Conservation (phyloP, 2,329 filamentous ascomycete species). For the Fusarium sp. region DNA sequence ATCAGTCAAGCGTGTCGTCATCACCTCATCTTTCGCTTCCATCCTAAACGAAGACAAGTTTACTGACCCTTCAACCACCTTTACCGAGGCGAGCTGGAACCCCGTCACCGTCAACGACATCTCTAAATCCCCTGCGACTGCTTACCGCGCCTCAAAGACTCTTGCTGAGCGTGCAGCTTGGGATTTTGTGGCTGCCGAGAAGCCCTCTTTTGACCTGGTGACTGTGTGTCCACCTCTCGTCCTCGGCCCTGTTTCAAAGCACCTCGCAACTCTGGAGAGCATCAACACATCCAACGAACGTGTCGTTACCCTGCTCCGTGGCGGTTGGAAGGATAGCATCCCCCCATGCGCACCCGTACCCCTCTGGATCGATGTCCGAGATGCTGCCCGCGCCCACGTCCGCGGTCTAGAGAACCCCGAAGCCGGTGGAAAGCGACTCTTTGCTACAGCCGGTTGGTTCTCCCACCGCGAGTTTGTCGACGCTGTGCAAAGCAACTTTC, state of each 20-base stretch:
- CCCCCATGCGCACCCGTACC: slow-evolving; percentile 55
- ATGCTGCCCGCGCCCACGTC: slow-evolving; percentile 66
- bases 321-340: slow-evolving; percentile 60
- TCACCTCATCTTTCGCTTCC: slow-evolving; percentile 68
- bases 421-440: slow-evolving; percentile 63
- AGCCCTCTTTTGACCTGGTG: slow-evolving; percentile 61
- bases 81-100: slow-evolving; percentile 65
- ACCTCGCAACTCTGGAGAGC: slow-evolving; percentile 56
- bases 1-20: slow-evolving; percentile 76
- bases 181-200: slow-evolving; percentile 60
- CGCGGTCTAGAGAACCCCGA: slow-evolving; percentile 61
- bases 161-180: slow-evolving; percentile 65
- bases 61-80: slow-evolving; percentile 54
- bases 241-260: slow-evolving; percentile 63
- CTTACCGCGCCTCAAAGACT: slow-evolving; percentile 67
- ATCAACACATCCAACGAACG: slow-evolving; percentile 67
- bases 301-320: slow-evolving; percentile 62
- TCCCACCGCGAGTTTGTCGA: slow-evolving; percentile 59
- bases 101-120: slow-evolving; percentile 61
- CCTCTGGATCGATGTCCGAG: slow-evolving; percentile 68
- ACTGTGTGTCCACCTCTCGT: slow-evolving; percentile 68
- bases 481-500: slow-evolving; percentile 60
- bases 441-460: slow-evolving; percentile 61
- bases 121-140: slow-evolving; percentile 51
- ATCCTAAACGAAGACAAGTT: slow-evolving; percentile 56